Conservation (phyloP, 225 moss, liverwort and hornwort species). For the Polytrichum formosum region DNA sequence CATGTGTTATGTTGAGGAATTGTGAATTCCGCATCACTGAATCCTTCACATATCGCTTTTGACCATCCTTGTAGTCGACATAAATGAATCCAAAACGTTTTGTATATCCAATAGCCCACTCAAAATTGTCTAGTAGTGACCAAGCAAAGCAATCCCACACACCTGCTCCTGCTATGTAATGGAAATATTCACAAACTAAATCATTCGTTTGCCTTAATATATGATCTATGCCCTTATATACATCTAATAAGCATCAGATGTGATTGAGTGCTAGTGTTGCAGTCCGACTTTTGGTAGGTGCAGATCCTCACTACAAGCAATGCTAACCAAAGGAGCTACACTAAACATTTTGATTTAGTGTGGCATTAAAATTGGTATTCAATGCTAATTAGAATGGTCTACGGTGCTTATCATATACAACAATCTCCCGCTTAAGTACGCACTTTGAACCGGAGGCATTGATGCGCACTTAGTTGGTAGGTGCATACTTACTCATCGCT, state of each 20-base stretch:
- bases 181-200: not conserved
- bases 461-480: no score
- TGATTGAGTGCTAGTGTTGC: not conserved
- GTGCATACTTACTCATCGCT: no score
- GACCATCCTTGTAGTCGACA: slow-evolving; percentile 17
- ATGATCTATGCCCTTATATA: not conserved
- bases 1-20: slow-evolving; percentile 7
- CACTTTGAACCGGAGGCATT: no score
- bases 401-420: not conserved
- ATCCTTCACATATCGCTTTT: slow-evolving; percentile 10
- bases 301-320: not conserved
- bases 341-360: no score
- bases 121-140: slow-evolving; percentile 24
- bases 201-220: not conserved
- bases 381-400: no score
- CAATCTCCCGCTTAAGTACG: no score
- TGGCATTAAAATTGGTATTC: no score
- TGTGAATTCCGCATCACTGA: slow-evolving; percentile 12
- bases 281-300: not conserved
- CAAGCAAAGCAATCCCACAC: slow-evolving; percentile 22
- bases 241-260: not conserved
- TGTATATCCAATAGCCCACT: slow-evolving; percentile 20
- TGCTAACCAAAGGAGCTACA: not conserved
- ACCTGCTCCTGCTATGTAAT: slow-evolving; percentile 11
- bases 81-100: slow-evolving; percentile 14